Base-by-base conservation (phyloP, 2,329 filamentous ascomycete genomes). In the Pseudogymnoascus sp. region DNA sequence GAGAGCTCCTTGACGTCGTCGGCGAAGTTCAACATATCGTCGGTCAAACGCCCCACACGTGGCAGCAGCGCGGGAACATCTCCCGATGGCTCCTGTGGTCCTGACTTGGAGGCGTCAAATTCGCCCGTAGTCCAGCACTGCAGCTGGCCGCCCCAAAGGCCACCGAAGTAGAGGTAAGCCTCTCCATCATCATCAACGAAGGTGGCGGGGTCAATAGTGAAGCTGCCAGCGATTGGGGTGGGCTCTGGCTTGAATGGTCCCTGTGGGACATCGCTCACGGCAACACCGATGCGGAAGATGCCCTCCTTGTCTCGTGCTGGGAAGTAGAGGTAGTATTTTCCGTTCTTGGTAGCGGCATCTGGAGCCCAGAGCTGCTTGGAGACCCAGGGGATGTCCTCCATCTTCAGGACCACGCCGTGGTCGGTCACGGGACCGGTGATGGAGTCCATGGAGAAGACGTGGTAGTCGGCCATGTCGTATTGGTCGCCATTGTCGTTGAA, bases 401-500 rank as follows among this genome's bases (percentile, higher is more conserved):
- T 77, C 60, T 78, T 79, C 40, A 93, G 81, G 11, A 81, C 87
- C 58, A 88, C 78, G 68, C 88, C 88, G 75, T 92, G 88, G 76
- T 92, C 89, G 17, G 80, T 85, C 2, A 91, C 86, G 15, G 78
- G 76, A 0, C 78, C 77, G 63, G 79, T 80, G 24, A 84, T 76
- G 1, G 79, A 76, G 61, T 83, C 80, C 62, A 83, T 74, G 29
- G 76, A 77, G 74, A 92, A 86, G 72, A 92, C 89, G 74, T 92
- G 88, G 79, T 92, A 92, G 77, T 92, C 89, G 61, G 77, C 80
- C 89, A 73, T 91, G 92, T 72, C 92, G 87, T 60, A 91, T 71
- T 90, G 89, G 75, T 91, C 88, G 71, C 89, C 89, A 79, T 91
- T 90, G 79, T 92, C 88, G 76, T 92, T 92, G 78, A 88, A 86